Base-by-base conservation (phyloP, 2,329 filamentous ascomycete genomes). In the Helicocarpus griseus region DNA sequence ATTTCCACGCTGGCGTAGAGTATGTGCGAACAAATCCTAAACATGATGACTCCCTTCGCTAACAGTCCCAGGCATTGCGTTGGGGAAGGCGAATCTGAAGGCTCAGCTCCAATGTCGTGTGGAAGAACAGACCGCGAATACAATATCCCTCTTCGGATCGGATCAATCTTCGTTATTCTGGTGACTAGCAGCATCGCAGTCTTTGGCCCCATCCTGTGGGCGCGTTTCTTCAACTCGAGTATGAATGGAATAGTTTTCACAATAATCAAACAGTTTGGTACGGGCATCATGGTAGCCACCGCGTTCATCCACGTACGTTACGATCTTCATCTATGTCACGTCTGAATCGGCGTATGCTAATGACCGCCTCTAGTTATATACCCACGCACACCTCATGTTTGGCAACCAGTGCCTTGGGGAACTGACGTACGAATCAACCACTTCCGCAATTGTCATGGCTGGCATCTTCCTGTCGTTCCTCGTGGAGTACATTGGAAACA, bases 1-100 rank as follows among this genome's bases (percentile, higher is more conserved):
- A 89, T 61, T 87, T 85, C 65, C 85, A 89, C 58, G 84, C 84
- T 8, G 85, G 85, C 35, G 81, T 89, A 21, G 82, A 87, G 83
- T 86, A 70, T 68, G 81, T 70, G 52, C n/a, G 9, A 6, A n/a
- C 5, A 2, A 21, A 40, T 7, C 4, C 1, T 5, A 21, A 3
- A 28, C n/a, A 22, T 11, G 22, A 19, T 21, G 21, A 19, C 5
- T 26, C 8, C 21, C 21, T 14, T 35, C 8, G 14, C 33, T 40
- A 28, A 38, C 46, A 14, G 29, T 48, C 21, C 9, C 49, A 69
- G 60, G 59, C 65, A 86, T 59, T 87, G 83, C 56, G 75, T 78
- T 11, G 74, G 76, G 6, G 71, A 63, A 13, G 69, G 68, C 9
- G 74, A 74, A 55, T 63, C 64, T 47, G 46, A 46, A n/a, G 21